Percentiles rank a stretch among this genome's conserved stretches.
Evolutionary conservation across 129 eudicot species (phyloP).

Genomic region (Oenanthe sinensis): DNA sequence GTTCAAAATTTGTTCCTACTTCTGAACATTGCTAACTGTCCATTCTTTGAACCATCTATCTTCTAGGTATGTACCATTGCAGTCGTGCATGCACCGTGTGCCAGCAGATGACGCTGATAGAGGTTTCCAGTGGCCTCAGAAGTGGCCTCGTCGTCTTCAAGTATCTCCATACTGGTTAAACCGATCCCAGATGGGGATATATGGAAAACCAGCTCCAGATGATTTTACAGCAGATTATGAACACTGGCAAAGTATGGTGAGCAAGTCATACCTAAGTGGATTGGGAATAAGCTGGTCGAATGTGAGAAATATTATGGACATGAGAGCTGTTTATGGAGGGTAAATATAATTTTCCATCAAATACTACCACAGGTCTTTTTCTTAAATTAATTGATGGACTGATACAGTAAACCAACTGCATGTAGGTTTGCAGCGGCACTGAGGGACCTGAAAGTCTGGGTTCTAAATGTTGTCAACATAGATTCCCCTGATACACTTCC

Average conservation of each 20-base stretch:
- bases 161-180: slow-evolving; percentile 64
- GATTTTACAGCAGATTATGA: slow-evolving; percentile 64
- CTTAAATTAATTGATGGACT: neutral
- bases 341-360: slow-evolving; percentile 17
- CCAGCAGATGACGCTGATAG: slow-evolving; percentile 47
- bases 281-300: slow-evolving; percentile 71
- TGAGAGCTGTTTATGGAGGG: slow-evolving; percentile 98
- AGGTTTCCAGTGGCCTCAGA: slow-evolving; percentile 70
- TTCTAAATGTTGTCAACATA: slow-evolving; percentile 69
- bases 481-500: slow-evolving; percentile 85
- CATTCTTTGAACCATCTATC: neutral
- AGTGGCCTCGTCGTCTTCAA: slow-evolving; percentile 57
- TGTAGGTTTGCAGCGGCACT: slow-evolving; percentile 82
- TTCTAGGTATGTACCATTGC: slow-evolving; percentile 71
- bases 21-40: neutral
- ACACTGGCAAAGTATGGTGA: slow-evolving; percentile 62
- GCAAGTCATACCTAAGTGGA: slow-evolving; percentile 43
- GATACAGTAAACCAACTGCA: neutral
- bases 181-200: slow-evolving; percentile 66
- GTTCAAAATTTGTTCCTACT: neutral
- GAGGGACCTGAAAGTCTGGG: slow-evolving; percentile 75
- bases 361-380: neutral
- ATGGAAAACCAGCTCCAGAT: slow-evolving; percentile 79
- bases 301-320: slow-evolving; percentile 88
- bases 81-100: slow-evolving; percentile 59